Conservation (phyloP, 225 moss, liverwort and hornwort genomes). For the Climacium dendroides region DNA sequence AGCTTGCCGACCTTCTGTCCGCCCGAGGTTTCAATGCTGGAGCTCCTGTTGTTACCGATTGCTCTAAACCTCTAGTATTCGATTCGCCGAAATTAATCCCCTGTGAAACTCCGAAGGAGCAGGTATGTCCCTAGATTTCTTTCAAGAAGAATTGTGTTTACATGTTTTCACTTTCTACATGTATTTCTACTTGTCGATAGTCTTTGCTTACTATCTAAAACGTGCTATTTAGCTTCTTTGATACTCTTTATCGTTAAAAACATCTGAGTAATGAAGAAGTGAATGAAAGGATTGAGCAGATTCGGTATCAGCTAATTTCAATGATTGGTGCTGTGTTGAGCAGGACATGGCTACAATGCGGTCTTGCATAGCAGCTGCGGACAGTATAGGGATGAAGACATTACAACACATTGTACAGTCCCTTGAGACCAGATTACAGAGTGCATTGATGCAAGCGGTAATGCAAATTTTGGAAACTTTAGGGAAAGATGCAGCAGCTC, state of each 20-base stretch:
- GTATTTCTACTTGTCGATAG: neutral
- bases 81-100: constrained; percentile 33
- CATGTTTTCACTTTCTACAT: neutral
- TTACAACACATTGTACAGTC: constrained; percentile 52
- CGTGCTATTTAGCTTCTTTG: neutral
- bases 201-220: neutral
- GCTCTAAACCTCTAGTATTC: neutral
- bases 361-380: constrained; percentile 37
- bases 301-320: neutral
- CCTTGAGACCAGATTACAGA: constrained; percentile 49
- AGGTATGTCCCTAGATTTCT: constrained; percentile 16
- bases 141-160: neutral
- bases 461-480: constrained; percentile 56
- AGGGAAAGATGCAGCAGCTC: constrained; percentile 54
- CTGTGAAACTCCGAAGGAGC: constrained; percentile 19
- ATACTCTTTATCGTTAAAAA: neutral
- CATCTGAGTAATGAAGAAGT: neutral
- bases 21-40: constrained; percentile 28
- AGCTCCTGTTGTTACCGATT: constrained; percentile 2
- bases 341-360: constrained; percentile 49
- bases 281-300: neutral
- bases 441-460: constrained; percentile 61
- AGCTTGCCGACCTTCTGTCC: constrained; percentile 7
- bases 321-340: neutral
- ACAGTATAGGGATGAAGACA: constrained; percentile 29